Evolutionary conservation across 1,284 basidiomycete genomes (phyloP).

Genomic region (Puccinia triticina): DNA sequence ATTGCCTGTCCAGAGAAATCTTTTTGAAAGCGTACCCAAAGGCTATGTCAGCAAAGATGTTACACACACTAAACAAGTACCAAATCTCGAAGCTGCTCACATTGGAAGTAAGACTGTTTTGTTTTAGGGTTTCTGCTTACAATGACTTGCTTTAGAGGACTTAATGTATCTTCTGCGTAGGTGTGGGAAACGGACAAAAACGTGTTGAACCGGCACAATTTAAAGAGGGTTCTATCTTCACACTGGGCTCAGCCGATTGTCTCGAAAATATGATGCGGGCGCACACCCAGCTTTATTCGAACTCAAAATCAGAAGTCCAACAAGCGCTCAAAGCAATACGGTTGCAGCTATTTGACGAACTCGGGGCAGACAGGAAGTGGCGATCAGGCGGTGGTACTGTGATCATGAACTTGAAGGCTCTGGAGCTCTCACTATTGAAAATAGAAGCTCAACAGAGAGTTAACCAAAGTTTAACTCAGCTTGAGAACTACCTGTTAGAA

Average conservation of each 20-base stretch:
- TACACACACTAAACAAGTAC: neutral
- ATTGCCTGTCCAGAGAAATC: neutral
- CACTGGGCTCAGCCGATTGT: neutral
- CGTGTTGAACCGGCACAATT: neutral
- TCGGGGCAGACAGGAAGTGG: neutral
- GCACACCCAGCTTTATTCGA: slow-evolving; percentile 8
- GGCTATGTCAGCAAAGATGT: neutral
- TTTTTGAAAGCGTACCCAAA: neutral
- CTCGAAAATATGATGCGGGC: neutral
- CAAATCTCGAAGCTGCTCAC: neutral
- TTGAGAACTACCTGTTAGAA: neutral
- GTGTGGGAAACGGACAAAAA: neutral
- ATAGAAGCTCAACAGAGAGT: neutral
- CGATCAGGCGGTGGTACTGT: neutral
- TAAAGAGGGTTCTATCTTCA: slow-evolving; percentile 10
- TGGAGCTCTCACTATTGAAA: neutral
- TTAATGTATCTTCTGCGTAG: neutral
- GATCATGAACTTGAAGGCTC: slow-evolving; percentile 17
- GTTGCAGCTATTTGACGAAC: neutral
- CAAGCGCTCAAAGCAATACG: neutral
- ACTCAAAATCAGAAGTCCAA: neutral
- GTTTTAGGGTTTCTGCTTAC: neutral
- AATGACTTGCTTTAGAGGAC: neutral
- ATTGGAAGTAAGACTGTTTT: slow-evolving; percentile 2
- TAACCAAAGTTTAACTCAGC: neutral